Evolutionary conservation across 139 green algal genomes (phyloP), one percentile per base, ranked within the genome.

Genomic region (Helicosporidium sp.): DNA sequence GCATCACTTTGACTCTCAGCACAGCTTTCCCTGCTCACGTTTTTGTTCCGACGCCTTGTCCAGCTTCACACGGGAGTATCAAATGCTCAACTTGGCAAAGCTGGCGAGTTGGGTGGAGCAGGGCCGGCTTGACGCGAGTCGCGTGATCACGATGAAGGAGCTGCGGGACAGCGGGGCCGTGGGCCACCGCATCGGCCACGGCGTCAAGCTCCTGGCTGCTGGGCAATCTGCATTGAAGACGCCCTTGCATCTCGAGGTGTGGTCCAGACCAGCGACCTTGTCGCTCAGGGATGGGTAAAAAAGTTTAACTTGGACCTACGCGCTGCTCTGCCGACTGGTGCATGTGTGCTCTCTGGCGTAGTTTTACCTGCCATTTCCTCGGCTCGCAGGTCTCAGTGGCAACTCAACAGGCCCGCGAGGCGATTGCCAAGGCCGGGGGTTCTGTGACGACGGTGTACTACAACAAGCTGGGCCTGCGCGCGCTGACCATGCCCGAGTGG

Each of bases 401-500:
- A 20, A 76, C 64, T 7, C 22, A 41, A 1, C 33, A 35, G 5
- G 81, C 84, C 0, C 51, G 54, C 27, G 54, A 58, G 33, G 60
- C 66, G 0, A 62, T 96, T 7, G 65, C 86, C 53, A 40, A 29
- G 4, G 69, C 65, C 5, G 86, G 84, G 0, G 85, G 86, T 20
- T 65, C 39, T 17, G 78, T 95, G 10, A 82, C 69, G 3, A 77
- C 65, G 1, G 85, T 95, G 12, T 91, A 95, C 63, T 96, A 96
- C 76, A 92, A 84, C 27, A 54, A 66, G 50, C 64, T 94, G 13
- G 85, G 72, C 2, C 68, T 95, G 49, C 51, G 66, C 1, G 86
- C 83, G 3, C 55, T 93, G 48, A 34, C 87, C 20, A 55, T 69
- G 54, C 85, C 85, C 0, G 68, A 82, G 19, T 76, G 64, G 52